Conservation (phyloP, 306 rosid species). For the Hippophae tibetana region DNA sequence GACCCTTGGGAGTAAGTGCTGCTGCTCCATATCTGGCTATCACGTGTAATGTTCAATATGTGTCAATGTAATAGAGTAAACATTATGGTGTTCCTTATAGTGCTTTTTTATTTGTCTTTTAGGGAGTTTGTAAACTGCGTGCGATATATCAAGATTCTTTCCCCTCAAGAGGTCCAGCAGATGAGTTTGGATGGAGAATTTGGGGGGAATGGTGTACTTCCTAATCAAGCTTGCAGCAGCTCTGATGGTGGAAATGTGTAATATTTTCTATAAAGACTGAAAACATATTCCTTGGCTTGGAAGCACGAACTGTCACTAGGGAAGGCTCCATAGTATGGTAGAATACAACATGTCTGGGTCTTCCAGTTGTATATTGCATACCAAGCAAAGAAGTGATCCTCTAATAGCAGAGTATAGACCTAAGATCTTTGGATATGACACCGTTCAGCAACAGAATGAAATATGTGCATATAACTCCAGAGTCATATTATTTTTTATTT, state of each 20-base stretch:
- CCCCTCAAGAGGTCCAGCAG: slow-evolving; percentile 92
- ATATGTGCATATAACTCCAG: too few relatives aligned
- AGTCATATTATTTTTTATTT: too few relatives aligned
- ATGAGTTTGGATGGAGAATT: slow-evolving; percentile 93
- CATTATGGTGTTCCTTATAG: slow-evolving; percentile 1
- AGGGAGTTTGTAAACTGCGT: slow-evolving; percentile 97
- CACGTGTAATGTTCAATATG: neutral
- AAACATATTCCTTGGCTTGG: too few relatives aligned
- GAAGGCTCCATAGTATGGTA: too few relatives aligned
- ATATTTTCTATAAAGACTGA: neutral
- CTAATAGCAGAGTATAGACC: too few relatives aligned
- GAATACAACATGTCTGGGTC: too few relatives aligned
- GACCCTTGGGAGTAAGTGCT: slow-evolving; percentile 95
- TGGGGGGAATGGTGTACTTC: slow-evolving; percentile 50
- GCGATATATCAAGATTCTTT: slow-evolving; percentile 81
- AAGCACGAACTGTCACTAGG: too few relatives aligned
- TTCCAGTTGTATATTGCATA: too few relatives aligned
- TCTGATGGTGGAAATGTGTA: slow-evolving; percentile 79
- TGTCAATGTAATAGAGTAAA: too few relatives aligned
- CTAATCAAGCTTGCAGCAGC: slow-evolving; percentile 93
- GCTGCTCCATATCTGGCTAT: slow-evolving; percentile 7
- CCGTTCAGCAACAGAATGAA: too few relatives aligned
- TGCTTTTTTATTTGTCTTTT: neutral
- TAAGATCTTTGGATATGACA: too few relatives aligned
- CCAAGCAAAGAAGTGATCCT: too few relatives aligned